phyloP scores from a whole-genome alignment of 495 filamentous ascomycete species.

The Hypomontagnella submonticulosa region DNA sequence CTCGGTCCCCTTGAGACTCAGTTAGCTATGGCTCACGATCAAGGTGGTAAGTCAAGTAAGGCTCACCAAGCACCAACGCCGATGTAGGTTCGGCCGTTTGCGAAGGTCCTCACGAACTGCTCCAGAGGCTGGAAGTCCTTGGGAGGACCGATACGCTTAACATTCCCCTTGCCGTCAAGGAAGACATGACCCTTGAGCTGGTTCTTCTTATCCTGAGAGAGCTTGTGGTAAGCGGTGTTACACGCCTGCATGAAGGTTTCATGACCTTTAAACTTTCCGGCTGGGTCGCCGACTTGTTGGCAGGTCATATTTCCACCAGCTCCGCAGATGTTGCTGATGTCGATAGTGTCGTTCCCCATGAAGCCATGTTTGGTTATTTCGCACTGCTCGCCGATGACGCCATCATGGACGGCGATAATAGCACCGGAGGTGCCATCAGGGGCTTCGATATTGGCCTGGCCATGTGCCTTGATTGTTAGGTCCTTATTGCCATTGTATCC shows the following conservation, averaged over 20 bases:
- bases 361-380: conserved; percentile 55
- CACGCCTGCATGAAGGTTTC: conserved; percentile 56
- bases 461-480: conserved; percentile 45
- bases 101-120: conserved; percentile 52
- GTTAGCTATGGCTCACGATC: conserved; percentile 26
- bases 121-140: conserved; percentile 52
- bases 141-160: conserved; percentile 51
- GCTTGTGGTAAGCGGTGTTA: conserved; percentile 48
- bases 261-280: conserved; percentile 52
- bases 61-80: conserved; percentile 55
- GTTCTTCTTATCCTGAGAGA: conserved; percentile 44
- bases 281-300: conserved; percentile 52
- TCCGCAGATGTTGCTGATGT: conserved; percentile 55
- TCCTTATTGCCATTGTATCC: conserved; percentile 51
- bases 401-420: conserved; percentile 55
- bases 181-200: conserved; percentile 49
- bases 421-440: conserved; percentile 51
- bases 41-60: conserved; percentile 22
- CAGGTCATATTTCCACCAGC: conserved; percentile 57
- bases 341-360: conserved; percentile 54
- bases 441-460: conserved; percentile 43
- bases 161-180: conserved; percentile 48
- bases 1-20: conserved; percentile 32
- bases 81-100: conserved; percentile 56
- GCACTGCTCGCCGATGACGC: conserved; percentile 54